A percentile compares a stretch with the other conserved stretches of the same genome.
Conservation (phyloP, 805 yeast genomes). For the Priceomyces haplophilus region DNA sequence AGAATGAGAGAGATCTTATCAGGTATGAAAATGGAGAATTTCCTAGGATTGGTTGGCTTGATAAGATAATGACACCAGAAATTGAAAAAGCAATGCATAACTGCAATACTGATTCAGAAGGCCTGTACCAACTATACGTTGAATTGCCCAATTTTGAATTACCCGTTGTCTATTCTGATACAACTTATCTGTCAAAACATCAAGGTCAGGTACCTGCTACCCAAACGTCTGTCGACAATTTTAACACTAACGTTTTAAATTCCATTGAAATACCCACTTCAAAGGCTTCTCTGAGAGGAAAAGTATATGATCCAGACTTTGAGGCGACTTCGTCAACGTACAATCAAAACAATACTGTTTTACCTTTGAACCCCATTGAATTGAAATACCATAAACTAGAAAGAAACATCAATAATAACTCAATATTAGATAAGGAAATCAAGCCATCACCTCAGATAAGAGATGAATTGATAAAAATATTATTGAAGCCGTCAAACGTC, state of each 20-base stretch:
- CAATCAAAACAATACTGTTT: slow-evolving; percentile 4
- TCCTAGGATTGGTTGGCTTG: slow-evolving; percentile 67
- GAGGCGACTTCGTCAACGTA: slow-evolving; percentile 10
- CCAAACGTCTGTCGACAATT: slow-evolving; percentile 8
- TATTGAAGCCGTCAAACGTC: slow-evolving; percentile 79
- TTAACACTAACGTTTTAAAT: slow-evolving; percentile 35
- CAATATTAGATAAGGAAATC: slow-evolving; percentile 75
- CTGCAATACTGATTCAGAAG: slow-evolving; percentile 2
- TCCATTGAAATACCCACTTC: slow-evolving; percentile 30
- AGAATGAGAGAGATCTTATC: slow-evolving; percentile 53
- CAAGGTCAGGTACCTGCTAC: slow-evolving; percentile 1
- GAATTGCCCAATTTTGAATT: slow-evolving; percentile 44
- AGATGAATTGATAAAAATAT: slow-evolving; percentile 65
- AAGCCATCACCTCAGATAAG: slow-evolving; percentile 85
- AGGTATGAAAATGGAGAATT: slow-evolving; percentile 67
- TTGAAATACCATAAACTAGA: slow-evolving; percentile 80
- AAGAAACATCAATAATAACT: slow-evolving; percentile 69
- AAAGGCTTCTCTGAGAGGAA: slow-evolving; percentile 9
- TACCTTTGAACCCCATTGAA: slow-evolving; percentile 71
- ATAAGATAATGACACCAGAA: slow-evolving; percentile 56
- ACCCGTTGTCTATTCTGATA: slow-evolving; percentile 42
- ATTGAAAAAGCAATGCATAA: slow-evolving; percentile 34
- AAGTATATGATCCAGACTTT: slow-evolving; percentile 47
- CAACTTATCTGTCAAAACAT: slow-evolving; percentile 14
- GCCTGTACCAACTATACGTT: slow-evolving; percentile 27